Evolutionary conservation across 2,329 filamentous ascomycete genomes (phyloP), one percentile per base, ranked within the genome.

Genomic region (Talaromyces atroroseus): DNA sequence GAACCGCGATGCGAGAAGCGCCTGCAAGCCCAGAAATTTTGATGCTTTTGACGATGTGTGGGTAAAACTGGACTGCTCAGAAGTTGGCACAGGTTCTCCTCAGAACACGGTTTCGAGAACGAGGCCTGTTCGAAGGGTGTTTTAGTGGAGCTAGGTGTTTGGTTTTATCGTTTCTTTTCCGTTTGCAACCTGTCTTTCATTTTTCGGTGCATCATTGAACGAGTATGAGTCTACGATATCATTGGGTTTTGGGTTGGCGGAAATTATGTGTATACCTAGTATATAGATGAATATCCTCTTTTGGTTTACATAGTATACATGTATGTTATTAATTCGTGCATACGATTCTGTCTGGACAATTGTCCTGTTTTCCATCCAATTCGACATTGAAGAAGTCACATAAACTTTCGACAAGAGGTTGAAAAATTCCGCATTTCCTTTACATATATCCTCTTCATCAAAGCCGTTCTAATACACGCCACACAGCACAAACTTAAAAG

Each of bases 1-100:
- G 54, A 49, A 62, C 26, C 59, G 62, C 5, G 59, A 63, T 1
- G 66, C 59, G 45, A 44, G 64, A 2, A 70, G 67, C 52, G 55
- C 56, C 5, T 72, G 70, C 45, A 56, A 55, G 42, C 32, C 49
- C 20, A 60, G 65, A 18, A 59, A 61, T 5, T 65, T 68, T n/a
- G 56, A 56, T 4, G 61, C 61, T 12, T 68, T 63, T 46, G 64
- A 57, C 44, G 58, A 67, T 52, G 62, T 72, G 5, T 72, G 69
- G 69, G 57, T 68, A 6, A 61, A 60, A 46, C 56, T 72, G 42
- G 60, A 66, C 26, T 72, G 70, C 59, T 58, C 56, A 10, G 55
- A 60, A n/a, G 52, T 52, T 7, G 58, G 44, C 6, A 52, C 56
- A 11, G 44, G 26, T 2, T 24, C 21, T 23, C 20, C 40, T 7